phyloP scores from a whole-genome alignment of 1,139 yeast genomes.

The Scheffersomyces segobiensis region DNA sequence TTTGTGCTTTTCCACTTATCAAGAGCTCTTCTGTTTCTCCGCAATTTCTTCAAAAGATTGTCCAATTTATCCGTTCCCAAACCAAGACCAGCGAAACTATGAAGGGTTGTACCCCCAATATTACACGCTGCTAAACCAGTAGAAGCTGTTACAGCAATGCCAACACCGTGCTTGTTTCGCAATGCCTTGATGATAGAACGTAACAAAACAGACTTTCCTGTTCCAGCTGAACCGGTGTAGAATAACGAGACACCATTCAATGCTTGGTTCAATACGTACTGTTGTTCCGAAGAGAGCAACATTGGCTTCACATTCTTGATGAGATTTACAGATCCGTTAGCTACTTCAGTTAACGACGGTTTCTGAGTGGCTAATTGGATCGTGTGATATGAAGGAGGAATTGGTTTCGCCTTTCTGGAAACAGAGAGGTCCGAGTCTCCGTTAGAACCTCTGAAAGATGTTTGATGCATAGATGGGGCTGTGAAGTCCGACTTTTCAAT shows the following conservation, averaged over 20 bases:
- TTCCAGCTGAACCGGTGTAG: conserved; percentile 95
- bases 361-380: conserved; percentile 24
- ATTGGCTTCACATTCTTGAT: conserved; percentile 36
- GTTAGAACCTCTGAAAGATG: neutral
- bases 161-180: conserved; percentile 43
- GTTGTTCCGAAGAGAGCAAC: conserved; percentile 43
- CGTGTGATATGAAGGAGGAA: conserved; percentile 12
- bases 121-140: conserved; percentile 94
- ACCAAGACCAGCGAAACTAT: conserved; percentile 86
- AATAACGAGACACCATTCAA: conserved; percentile 59
- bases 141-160: conserved; percentile 86
- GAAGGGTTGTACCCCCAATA: conserved; percentile 84
- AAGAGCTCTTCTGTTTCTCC: conserved; percentile 50
- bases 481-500: neutral
- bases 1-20: conserved; percentile 63
- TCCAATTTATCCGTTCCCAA: conserved; percentile 49
- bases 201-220: conserved; percentile 84
- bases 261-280: conserved; percentile 37
- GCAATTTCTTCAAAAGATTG: conserved; percentile 53
- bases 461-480: neutral
- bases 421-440: neutral
- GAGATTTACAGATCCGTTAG: neutral
- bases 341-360: conserved; percentile 4
- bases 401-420: neutral
- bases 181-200: conserved; percentile 67